Conservation (phyloP, 805 yeast genomes). For the Zygotorulaspora florentina region DNA sequence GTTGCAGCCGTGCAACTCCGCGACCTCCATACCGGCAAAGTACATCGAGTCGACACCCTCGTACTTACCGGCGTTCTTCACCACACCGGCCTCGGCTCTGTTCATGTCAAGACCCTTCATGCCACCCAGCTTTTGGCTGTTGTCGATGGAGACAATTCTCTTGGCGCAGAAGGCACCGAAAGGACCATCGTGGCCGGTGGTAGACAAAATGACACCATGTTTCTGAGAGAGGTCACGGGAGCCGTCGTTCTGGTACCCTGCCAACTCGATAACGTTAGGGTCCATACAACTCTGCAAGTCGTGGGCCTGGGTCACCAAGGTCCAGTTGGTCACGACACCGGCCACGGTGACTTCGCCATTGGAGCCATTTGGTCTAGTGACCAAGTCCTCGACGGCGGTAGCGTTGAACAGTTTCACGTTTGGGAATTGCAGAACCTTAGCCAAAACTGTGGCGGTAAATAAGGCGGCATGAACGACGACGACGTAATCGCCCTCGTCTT, state of each 20-base stretch:
- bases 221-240: constrained; percentile 35
- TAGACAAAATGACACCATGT: constrained; percentile 55
- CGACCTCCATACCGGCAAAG: constrained; percentile 69
- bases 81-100: constrained; percentile 71
- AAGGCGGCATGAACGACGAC: constrained; percentile 79
- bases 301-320: constrained; percentile 69
- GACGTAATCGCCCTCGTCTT: constrained; percentile 76
- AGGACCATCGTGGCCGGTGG: constrained; percentile 82
- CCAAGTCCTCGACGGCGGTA: constrained; percentile 74
- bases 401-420: constrained; percentile 76
- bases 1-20: constrained; percentile 72
- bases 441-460: constrained; percentile 65
- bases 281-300: constrained; percentile 79
- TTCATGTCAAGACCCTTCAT: constrained; percentile 82
- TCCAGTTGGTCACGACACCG: constrained; percentile 83
- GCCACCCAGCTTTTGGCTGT: constrained; percentile 49
- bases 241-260: constrained; percentile 35
- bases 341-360: constrained; percentile 61
- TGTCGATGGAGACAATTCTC: constrained; percentile 53
- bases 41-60: constrained; percentile 31
- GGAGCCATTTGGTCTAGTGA: constrained; percentile 57
- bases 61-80: constrained; percentile 53
- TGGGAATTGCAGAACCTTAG: constrained; percentile 66
- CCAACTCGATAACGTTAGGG: constrained; percentile 67
- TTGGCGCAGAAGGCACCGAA: constrained; percentile 77